Percentiles rank a stretch among this genome's conserved stretches.
phyloP scores from a whole-genome alignment of 2,329 filamentous ascomycete species.

The Xylariaceae sp. region DNA sequence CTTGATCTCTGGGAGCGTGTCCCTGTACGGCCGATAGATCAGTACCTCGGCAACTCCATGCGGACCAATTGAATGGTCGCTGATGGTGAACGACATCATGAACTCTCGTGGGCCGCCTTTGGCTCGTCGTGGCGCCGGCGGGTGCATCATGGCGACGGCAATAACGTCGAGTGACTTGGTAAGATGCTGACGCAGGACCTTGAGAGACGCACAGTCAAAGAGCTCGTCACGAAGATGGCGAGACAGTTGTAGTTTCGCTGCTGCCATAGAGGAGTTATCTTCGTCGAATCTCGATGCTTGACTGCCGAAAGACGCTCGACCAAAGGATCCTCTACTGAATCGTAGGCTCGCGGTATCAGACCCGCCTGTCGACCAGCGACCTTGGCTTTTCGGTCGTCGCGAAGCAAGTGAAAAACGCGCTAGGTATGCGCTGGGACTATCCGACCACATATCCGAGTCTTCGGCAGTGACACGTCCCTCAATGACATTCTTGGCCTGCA shows the following conservation, averaged over 20 bases:
- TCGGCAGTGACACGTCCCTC: conserved; percentile 12
- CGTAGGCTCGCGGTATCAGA: conserved; percentile 25
- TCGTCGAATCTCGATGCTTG: conserved; percentile 26
- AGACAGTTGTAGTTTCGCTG: conserved; percentile 43
- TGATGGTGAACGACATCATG: conserved; percentile 53
- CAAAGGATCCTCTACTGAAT: conserved; percentile 28
- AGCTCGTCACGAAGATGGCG: conserved; percentile 45
- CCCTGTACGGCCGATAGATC: conserved; percentile 54
- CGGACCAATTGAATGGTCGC: conserved; percentile 51
- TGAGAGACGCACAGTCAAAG: conserved; percentile 49
- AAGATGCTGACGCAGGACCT: conserved; percentile 45
- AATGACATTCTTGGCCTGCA: conserved; percentile 8
- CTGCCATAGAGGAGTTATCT: conserved; percentile 30
- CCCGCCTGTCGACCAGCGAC: conserved; percentile 14
- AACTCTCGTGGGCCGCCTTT: conserved; percentile 56
- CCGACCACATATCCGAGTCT: conserved; percentile 11
- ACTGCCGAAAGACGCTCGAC: conserved; percentile 25
- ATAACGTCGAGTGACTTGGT: conserved; percentile 49
- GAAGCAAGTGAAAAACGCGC: conserved; percentile 25
- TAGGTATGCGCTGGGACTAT: conserved; percentile 27
- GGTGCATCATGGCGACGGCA: conserved; percentile 48
- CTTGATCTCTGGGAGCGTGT: conserved; percentile 50
- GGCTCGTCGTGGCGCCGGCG: conserved; percentile 47
- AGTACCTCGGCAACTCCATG: conserved; percentile 48
- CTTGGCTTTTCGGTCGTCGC: conserved; percentile 13